phyloP scores from a whole-genome alignment of 805 yeast genomes.

The Yarrowia porcina region DNA sequence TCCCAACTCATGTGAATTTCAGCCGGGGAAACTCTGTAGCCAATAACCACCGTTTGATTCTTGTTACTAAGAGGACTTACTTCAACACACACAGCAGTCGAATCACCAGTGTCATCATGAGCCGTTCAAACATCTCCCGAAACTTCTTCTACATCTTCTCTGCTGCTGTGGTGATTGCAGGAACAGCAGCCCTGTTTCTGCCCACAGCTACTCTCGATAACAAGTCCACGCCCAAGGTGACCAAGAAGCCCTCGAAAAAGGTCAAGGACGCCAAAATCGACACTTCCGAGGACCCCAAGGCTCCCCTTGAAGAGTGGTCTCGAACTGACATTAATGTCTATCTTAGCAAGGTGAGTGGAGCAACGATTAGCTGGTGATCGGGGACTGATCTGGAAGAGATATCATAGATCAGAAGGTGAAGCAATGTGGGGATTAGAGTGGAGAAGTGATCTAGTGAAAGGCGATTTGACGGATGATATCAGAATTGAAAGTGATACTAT shows the following conservation, averaged over 20 bases:
- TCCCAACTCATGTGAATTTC: constrained; percentile 7
- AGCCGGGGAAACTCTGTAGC: constrained; percentile 9
- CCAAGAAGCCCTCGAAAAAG: constrained; percentile 19
- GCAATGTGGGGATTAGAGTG: no score
- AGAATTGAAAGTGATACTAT: no score
- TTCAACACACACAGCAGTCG: background rate
- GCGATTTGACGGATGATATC: no score
- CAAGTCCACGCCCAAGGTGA: constrained; percentile 13
- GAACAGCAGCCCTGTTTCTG: constrained; percentile 14
- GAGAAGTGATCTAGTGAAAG: no score
- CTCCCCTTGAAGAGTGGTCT: constrained; percentile 15
- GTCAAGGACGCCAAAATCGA: constrained; percentile 1
- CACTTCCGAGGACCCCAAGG: constrained; percentile 22
- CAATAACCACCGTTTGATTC: background rate
- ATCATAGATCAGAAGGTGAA: no score
- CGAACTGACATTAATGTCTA: constrained; percentile 13
- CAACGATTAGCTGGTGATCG: background rate
- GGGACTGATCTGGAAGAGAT: background rate
- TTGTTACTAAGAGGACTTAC: constrained; percentile 1
- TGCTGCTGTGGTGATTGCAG: constrained; percentile 15
- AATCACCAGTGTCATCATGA: background rate
- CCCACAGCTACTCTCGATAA: constrained; percentile 22
- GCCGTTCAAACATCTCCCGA: constrained; percentile 8
- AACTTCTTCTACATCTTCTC: constrained; percentile 10
- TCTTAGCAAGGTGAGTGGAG: constrained; percentile 25